These are phyloP conservation scores for Schizophyllum amplum DNA, from an alignment of 1,284 basidiomycete species.

Conservation along the genomic window DNA sequence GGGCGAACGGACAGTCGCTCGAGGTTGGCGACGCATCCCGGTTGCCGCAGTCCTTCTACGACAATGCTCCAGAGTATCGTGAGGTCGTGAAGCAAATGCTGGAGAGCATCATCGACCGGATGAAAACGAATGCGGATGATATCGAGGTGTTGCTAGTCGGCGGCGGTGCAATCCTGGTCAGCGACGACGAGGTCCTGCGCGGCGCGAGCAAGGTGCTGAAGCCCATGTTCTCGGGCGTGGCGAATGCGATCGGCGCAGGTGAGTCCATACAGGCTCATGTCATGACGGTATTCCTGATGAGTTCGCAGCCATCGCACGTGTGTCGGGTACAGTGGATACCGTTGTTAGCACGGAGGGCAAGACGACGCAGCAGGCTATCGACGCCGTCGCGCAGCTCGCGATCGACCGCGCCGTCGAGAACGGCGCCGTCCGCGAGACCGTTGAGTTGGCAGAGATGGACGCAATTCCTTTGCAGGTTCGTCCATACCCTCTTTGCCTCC, in stretches of 20 bases:
- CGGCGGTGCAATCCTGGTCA: constrained; percentile 43
- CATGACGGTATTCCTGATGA: background rate
- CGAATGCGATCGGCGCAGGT: constrained; percentile 54
- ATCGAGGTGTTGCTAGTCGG: constrained; percentile 45
- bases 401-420: constrained; percentile 37
- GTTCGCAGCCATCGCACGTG: constrained; percentile 19
- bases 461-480: constrained; percentile 22
- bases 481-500: background rate
- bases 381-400: constrained; percentile 29
- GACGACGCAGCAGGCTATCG: constrained; percentile 34
- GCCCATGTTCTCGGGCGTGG: constrained; percentile 44
- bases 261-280: constrained; percentile 19
- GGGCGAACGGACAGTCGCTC: constrained; percentile 15
- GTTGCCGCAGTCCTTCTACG: constrained; percentile 18
- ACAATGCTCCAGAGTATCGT: constrained; percentile 25
- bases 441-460: constrained; percentile 29
- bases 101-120: constrained; percentile 37
- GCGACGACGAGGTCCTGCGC: constrained; percentile 27
- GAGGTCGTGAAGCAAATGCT: constrained; percentile 39
- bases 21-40: constrained; percentile 30
- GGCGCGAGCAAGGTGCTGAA: constrained; percentile 45
- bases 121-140: constrained; percentile 50
- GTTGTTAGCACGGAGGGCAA: constrained; percentile 33
- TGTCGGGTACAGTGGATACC: constrained; percentile 29
- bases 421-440: constrained; percentile 23